phyloP scores from a whole-genome alignment of 2,329 filamentous ascomycete genomes.

The Claviceps sp. region DNA sequence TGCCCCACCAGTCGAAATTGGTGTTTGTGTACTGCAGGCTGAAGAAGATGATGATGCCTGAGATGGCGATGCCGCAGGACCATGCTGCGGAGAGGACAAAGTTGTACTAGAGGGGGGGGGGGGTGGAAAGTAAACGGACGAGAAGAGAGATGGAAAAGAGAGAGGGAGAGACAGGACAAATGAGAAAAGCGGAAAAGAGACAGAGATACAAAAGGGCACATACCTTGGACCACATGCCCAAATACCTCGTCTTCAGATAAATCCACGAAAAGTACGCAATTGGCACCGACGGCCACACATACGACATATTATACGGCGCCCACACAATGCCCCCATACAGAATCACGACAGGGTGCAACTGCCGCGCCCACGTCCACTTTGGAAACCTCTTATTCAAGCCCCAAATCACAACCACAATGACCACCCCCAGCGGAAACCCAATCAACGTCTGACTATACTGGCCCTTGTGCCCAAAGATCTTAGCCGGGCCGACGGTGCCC shows the following conservation, averaged over 20 bases:
- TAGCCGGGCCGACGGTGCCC: constrained; percentile 38
- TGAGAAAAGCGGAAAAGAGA: no score
- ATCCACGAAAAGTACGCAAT: constrained; percentile 40
- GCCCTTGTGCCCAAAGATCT: constrained; percentile 34
- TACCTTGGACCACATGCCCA: constrained; percentile 39
- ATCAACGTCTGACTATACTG: constrained; percentile 34
- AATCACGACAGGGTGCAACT: constrained; percentile 34
- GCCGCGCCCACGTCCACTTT: constrained; percentile 25
- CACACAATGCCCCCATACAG: constrained; percentile 32
- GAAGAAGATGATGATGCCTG: constrained; percentile 41
- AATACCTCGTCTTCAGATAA: constrained; percentile 33
- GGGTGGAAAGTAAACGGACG: no score
- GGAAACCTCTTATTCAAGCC: constrained; percentile 26
- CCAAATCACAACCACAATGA: constrained; percentile 30
- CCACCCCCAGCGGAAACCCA: constrained; percentile 36
- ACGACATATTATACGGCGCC: constrained; percentile 38
- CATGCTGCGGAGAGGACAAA: constrained; percentile 39
- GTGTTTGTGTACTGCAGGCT: constrained; percentile 30
- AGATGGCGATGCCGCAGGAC: constrained; percentile 35
- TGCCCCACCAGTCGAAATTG: constrained; percentile 36
- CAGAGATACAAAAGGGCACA: not conserved
- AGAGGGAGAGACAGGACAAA: no score
- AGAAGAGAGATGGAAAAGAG: no score
- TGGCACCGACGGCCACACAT: constrained; percentile 37
- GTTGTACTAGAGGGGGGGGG: constrained; percentile 27